Conservation (phyloP, 768 basidiomycete genomes). For the Suillus tomentosus region DNA sequence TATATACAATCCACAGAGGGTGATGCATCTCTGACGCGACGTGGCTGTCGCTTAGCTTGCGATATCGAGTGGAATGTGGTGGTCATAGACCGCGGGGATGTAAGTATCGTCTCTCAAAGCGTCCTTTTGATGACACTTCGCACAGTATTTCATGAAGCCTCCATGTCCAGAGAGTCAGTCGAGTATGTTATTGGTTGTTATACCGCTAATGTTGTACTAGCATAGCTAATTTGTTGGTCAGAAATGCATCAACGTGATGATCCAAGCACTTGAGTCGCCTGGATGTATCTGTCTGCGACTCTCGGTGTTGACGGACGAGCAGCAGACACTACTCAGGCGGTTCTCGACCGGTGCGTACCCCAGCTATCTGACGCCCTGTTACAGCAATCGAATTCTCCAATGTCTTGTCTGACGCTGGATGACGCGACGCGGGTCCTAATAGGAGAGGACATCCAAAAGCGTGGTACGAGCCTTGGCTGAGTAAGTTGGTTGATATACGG, state of each 20-base stretch:
- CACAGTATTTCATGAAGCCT: not conserved
- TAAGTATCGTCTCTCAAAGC: not conserved
- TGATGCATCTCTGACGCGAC: not conserved
- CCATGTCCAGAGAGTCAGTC: not conserved
- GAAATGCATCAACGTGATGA: not conserved
- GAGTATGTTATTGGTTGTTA: not conserved
- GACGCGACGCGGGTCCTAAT: not conserved
- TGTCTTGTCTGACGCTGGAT: not conserved
- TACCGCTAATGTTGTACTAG: not conserved
- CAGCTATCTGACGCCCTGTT: not conserved
- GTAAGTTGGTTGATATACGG: not conserved
- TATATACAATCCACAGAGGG: not conserved
- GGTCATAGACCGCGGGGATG: not conserved
- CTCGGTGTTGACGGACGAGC: not conserved
- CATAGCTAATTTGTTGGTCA: not conserved
- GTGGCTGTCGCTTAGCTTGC: not conserved
- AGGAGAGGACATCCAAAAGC: not conserved
- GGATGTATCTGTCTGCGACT: not conserved
- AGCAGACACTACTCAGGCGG: not conserved
- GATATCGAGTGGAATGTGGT: not conserved
- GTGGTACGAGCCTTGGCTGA: not conserved
- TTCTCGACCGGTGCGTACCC: not conserved
- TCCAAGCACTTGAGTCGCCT: not conserved
- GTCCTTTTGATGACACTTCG: not conserved
- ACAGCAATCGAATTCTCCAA: not conserved